Base-by-base conservation (phyloP, 148 eudicot genomes). In the Camellia sinensis region DNA sequence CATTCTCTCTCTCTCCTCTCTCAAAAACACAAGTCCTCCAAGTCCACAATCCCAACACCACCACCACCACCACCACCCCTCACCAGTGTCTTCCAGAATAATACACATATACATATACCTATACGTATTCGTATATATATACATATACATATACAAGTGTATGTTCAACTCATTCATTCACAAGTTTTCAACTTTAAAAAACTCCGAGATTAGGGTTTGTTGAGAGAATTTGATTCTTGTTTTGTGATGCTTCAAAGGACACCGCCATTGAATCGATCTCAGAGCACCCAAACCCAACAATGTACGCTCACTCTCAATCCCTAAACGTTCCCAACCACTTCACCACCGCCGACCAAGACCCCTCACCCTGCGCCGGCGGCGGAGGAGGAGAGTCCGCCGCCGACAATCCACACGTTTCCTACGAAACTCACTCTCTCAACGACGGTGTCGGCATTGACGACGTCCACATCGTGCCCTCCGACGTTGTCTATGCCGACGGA, bases 361-460 rank as follows among this genome's bases (percentile, higher is more conserved):
- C 70, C 13, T 73, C 67, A 21, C 68, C 80, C 41, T 83, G 75
- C 18, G 82, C 67, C 43, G 82, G 75, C 41, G 85, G 75, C 21
- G 82, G 71, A 43, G 82, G 71, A 41, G 84, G 75, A 8, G 88
- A 88, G 29, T 52, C 37, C 52, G 5, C 87, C 18, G 71, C 74
- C 70, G 86, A 81, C 6, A 82, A 85, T 62, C 81, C 73, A 5
- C 60, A 71, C 54, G 82, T 71, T 12, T 77, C 67, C 0, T 79
- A 76, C 79, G 81, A 84, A 4, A 77, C 83, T 2, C 82, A 57
- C 6, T 21, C 71, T 1, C 78, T 82, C 59, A 80, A 74, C 71
- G 86, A 85, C 56, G 87, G 83, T 22, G 89, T 73, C n/a, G 75
- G 79, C 6, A 60, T 76, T n/a, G 88, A 80, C 43, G 81, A 29